Evolutionary conservation across 164 flowering plant genomes (phyloP).

Genomic region (Chimonanthus salicifolius): DNA sequence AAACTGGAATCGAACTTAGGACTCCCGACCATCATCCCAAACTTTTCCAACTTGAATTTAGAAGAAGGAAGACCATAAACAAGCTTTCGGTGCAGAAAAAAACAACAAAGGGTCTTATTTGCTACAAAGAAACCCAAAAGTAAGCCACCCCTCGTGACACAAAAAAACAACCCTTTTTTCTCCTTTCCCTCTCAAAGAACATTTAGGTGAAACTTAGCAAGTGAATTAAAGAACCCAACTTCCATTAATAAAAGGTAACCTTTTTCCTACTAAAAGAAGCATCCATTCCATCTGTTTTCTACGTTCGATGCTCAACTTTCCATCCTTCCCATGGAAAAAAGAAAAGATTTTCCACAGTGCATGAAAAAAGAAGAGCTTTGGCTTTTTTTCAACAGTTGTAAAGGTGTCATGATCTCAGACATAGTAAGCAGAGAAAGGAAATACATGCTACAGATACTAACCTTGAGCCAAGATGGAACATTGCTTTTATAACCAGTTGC

Average conservation of each 20-base stretch:
- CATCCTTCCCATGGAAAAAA: neutral
- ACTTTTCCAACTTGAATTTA: no score
- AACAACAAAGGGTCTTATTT: no score
- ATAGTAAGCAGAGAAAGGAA: neutral
- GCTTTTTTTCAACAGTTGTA: neutral
- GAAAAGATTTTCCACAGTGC: no score
- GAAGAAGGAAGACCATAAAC: no score
- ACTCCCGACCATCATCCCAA: no score
- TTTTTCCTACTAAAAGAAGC: neutral
- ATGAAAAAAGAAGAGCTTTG: neutral
- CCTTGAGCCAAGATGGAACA: constrained; percentile 97
- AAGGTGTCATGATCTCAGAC: neutral
- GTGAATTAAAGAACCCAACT: neutral
- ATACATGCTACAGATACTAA: constrained; percentile 14
- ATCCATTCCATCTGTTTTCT: neutral
- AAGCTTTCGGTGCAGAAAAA: no score
- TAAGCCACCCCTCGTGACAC: no score
- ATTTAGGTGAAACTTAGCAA: no score
- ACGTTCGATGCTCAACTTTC: neutral
- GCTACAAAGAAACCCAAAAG: no score
- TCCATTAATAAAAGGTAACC: neutral
- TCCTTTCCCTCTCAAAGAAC: no score
- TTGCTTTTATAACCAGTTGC: constrained; percentile 98
- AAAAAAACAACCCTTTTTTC: no score
- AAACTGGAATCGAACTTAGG: no score